phyloP scores from a whole-genome alignment of 176 grass and related monocot genomes.

The Urochloa ruziziensis region DNA sequence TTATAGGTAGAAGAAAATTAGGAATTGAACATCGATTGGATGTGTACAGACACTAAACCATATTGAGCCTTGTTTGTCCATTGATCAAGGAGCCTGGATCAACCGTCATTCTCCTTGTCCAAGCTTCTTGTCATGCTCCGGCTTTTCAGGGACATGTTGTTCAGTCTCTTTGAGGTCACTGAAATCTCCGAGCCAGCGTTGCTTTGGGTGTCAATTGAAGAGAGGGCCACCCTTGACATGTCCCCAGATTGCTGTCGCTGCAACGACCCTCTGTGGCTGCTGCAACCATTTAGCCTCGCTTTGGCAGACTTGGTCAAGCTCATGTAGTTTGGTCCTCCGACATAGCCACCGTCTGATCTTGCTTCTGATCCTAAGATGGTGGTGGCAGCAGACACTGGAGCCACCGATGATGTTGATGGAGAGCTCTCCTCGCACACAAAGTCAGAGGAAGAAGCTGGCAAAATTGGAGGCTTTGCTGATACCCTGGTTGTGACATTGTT shows the following conservation, averaged over 20 bases:
- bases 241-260: conserved; percentile 40
- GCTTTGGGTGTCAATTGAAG: conserved; percentile 55
- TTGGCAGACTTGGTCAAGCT: conserved; percentile 68
- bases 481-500: conserved; percentile 58
- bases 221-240: conserved; percentile 41
- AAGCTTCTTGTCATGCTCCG: conserved; percentile 52
- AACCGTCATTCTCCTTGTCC: conserved; percentile 60
- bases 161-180: conserved; percentile 7
- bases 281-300: conserved; percentile 48
- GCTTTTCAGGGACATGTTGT: conserved; percentile 38
- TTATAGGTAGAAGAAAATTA: conserved; percentile 13
- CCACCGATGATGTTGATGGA: conserved; percentile 45
- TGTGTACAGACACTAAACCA: neutral
- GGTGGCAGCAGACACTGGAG: conserved; percentile 27
- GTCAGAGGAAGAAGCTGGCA: conserved; percentile 57
- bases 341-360: conserved; percentile 38
- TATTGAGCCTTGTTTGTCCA: neutral
- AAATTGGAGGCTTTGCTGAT: conserved; percentile 40
- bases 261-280: conserved; percentile 13
- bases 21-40: neutral
- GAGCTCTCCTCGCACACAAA: conserved; percentile 35
- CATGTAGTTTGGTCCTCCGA: conserved; percentile 63
- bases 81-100: neutral
- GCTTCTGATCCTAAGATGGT: conserved; percentile 25
- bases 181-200: conserved; percentile 37